Evolutionary conservation across 257 asterid genomes (phyloP), one percentile per base, ranked within the genome.

Genomic region (Rehmannia glutinosa): DNA sequence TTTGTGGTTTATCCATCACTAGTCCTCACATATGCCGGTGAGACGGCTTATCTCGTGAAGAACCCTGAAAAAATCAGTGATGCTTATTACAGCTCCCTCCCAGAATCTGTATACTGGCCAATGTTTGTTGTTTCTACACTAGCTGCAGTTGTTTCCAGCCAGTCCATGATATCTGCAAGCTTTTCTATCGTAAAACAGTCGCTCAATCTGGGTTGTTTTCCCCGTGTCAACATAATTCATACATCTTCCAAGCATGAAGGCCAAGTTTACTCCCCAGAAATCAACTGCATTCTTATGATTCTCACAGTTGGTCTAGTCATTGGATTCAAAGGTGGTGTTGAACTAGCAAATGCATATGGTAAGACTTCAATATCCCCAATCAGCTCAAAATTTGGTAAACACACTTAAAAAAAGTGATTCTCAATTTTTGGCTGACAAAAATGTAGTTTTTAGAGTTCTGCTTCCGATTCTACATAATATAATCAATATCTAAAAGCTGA

Each of bases 261-360:
- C 2, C 95, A 86, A 63, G 86, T 89, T 52, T 89, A 89, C 65
- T 89, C 84, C 69, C 95, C 96, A 1, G 90, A 86, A 74, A 76
- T 89, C 64, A 89, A 89, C 51, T 80, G 49, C 70, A 69, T 66
- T 30, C 80, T 84, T 0, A 56, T 80, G 84, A 53, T 82, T 11
- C 80, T 84, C 30, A 80, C 84, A 0, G 62, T 84, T 39, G 82
- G 55, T 25, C 86, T 87, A 2, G 80, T 87, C 6, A 42, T 82
- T 1, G 77, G 82, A 30, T 87, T 87, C 52, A 81, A 47, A 70
- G 86, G 80, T 8, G 95, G 91, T 0, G 83, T 82, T 45, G 87
- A 78, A 38, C 77, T 84, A n/a, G 83, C 86, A 51, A 84, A 87
- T 53, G 95, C 91, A 1, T 84, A 84, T 0, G 91, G 95, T 83